Conservation (phyloP, 495 filamentous ascomycete species). For the Parathielavia hyrcaniae region DNA sequence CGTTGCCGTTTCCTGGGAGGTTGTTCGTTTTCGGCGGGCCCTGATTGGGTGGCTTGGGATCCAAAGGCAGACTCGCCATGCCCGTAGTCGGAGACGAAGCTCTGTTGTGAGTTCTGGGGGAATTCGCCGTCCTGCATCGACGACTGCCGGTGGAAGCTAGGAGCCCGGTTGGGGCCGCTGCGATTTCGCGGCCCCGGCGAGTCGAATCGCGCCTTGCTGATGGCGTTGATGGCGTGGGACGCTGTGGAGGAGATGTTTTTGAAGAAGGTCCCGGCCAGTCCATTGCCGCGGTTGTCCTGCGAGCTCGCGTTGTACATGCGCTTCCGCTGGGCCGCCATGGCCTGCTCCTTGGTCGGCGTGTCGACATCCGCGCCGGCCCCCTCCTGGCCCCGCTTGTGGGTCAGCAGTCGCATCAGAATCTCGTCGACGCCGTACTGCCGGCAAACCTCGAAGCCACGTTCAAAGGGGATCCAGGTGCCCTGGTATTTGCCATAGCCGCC, state of each 20-base stretch:
- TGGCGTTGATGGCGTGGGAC: slow-evolving; percentile 84
- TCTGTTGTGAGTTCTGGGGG: slow-evolving; percentile 46
- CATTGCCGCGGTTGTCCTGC: slow-evolving; percentile 57
- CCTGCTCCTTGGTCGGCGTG: slow-evolving; percentile 98
- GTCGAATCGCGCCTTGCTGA: slow-evolving; percentile 91
- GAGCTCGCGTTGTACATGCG: slow-evolving; percentile 72
- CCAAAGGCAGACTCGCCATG: slow-evolving; percentile 43
- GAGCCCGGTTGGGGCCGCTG: slow-evolving; percentile 41
- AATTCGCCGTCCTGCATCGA: slow-evolving; percentile 56
- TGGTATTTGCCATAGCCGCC: slow-evolving; percentile 98
- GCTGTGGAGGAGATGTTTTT: slow-evolving; percentile 91
- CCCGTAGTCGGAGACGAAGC: slow-evolving; percentile 41
- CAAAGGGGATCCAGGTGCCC: slow-evolving; percentile 94
- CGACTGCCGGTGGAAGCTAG: slow-evolving; percentile 50
- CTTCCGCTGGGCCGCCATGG: slow-evolving; percentile 95
- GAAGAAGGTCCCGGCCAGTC: slow-evolving; percentile 79
- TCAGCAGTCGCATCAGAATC: slow-evolving; percentile 71
- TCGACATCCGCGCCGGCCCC: slow-evolving; percentile 63
- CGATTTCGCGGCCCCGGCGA: slow-evolving; percentile 66
- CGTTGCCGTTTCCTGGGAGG: slow-evolving; percentile 76
- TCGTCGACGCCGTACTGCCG: slow-evolving; percentile 91
- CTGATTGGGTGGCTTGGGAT: slow-evolving; percentile 37
- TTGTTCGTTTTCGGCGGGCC: slow-evolving; percentile 54
- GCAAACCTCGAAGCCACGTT: slow-evolving; percentile 84
- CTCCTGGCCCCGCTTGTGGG: slow-evolving; percentile 79